Evolutionary conservation across 768 basidiomycete species (phyloP).

Genomic region (Amanita muscaria): DNA sequence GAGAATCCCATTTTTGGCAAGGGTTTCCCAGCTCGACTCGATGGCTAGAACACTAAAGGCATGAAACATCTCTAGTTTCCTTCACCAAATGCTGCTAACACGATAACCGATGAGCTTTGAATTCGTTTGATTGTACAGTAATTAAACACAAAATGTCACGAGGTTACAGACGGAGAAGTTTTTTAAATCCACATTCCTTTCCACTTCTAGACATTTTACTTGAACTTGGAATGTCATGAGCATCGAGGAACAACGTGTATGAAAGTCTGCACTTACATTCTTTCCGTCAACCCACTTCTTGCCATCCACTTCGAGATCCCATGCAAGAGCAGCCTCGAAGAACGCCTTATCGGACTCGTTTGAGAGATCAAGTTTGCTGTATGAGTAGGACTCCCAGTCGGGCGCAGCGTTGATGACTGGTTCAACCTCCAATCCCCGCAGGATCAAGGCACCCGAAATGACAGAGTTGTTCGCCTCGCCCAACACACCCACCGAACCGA

Average conservation of each 20-base stretch:
- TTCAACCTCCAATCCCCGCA: conserved; percentile 68
- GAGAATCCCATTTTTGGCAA: no score
- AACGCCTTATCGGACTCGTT: conserved; percentile 75
- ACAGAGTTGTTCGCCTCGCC: conserved; percentile 70
- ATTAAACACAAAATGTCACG: no score
- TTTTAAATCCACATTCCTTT: no score
- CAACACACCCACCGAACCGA: conserved; percentile 88
- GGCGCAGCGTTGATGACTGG: conserved; percentile 75
- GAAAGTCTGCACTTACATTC: conserved; percentile 47
- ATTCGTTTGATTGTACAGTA: no score
- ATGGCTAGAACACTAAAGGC: no score
- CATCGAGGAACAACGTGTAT: conserved; percentile 3
- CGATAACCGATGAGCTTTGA: no score
- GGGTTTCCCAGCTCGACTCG: no score
- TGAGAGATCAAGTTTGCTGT: conserved; percentile 65
- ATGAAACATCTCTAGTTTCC: no score
- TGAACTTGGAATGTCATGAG: conserved; percentile 20
- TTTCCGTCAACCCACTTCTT: conserved; percentile 91
- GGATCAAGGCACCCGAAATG: conserved; percentile 77
- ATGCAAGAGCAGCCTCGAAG: conserved; percentile 89
- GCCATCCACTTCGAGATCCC: conserved; percentile 85
- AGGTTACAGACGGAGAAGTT: no score
- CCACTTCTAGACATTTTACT: conserved; percentile 19
- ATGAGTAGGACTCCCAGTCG: conserved; percentile 87
- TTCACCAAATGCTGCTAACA: no score